These are phyloP conservation scores for Fraxinus dipetala DNA, from an alignment of 305 asterid species.

Conservation along the genomic window DNA sequence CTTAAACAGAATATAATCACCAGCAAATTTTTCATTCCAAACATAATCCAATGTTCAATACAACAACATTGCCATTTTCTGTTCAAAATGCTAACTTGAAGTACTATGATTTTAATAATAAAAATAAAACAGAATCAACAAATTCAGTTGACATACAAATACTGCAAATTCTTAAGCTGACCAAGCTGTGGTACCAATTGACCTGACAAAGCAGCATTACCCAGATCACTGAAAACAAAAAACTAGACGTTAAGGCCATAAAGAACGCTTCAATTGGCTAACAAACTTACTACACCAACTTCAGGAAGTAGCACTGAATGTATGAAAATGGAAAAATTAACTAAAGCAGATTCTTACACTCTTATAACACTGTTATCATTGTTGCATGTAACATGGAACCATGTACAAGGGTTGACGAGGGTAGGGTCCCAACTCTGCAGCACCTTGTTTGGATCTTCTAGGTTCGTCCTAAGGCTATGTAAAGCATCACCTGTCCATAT, in stretches of 20 bases:
- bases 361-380: conserved; percentile 92
- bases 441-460: conserved; percentile 87
- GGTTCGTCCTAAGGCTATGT: conserved; percentile 68
- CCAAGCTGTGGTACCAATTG: conserved; percentile 88
- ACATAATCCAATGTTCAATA: neutral
- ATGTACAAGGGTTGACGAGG: conserved; percentile 96
- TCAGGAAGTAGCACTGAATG: conserved; percentile 1
- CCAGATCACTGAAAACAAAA: conserved; percentile 68
- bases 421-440: conserved; percentile 99
- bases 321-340: conserved; percentile 7
- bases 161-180: conserved; percentile 86
- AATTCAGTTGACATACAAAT: conserved; percentile 54
- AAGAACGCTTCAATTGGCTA: conserved; percentile 3
- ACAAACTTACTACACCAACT: conserved; percentile 2
- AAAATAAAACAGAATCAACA: neutral
- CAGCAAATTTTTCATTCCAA: neutral
- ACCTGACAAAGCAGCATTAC: conserved; percentile 94
- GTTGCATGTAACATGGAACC: conserved; percentile 99
- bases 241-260: conserved; percentile 8
- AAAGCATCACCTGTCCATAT: conserved; percentile 73
- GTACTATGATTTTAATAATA: neutral
- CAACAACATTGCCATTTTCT: neutral
- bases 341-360: conserved; percentile 57
- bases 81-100: neutral
- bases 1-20: neutral